phyloP scores from a whole-genome alignment of 345 rosid genomes.

The Rhodamnia argentea region DNA sequence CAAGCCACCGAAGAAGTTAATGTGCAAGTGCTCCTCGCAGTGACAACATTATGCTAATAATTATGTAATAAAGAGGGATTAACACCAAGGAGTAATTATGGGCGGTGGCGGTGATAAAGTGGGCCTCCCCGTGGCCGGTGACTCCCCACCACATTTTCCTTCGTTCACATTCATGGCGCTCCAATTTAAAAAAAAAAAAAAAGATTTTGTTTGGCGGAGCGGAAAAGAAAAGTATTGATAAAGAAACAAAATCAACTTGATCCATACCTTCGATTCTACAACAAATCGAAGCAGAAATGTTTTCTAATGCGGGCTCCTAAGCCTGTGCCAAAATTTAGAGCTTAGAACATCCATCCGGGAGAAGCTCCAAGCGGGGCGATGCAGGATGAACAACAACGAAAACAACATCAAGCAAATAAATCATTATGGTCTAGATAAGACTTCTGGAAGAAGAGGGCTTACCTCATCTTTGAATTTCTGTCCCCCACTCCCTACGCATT shows the following conservation, averaged over 20 bases:
- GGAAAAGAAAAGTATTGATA: background rate
- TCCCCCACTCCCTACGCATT: background rate
- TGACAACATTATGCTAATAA: background rate
- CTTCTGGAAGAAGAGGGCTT: background rate
- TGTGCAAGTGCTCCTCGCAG: background rate
- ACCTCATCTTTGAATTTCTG: background rate
- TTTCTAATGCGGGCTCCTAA: background rate
- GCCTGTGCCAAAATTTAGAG: background rate
- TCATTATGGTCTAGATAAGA: background rate
- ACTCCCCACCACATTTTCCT: background rate
- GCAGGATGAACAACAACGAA: background rate
- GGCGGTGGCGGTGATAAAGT: background rate
- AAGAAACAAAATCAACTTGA: background rate
- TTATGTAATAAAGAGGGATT: background rate
- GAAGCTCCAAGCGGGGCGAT: background rate
- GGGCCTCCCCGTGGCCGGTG: background rate
- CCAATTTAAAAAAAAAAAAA: too few species aligned
- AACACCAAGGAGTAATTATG: too few species aligned
- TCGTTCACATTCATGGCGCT: background rate
- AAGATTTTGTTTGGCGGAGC: background rate
- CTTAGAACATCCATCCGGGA: background rate
- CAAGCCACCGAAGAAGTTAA: background rate
- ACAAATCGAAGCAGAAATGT: background rate
- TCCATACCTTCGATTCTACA: background rate
- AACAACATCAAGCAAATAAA: background rate